Base-by-base conservation (phyloP, 352 stramenopile species). In the Lagenidium sp. region DNA sequence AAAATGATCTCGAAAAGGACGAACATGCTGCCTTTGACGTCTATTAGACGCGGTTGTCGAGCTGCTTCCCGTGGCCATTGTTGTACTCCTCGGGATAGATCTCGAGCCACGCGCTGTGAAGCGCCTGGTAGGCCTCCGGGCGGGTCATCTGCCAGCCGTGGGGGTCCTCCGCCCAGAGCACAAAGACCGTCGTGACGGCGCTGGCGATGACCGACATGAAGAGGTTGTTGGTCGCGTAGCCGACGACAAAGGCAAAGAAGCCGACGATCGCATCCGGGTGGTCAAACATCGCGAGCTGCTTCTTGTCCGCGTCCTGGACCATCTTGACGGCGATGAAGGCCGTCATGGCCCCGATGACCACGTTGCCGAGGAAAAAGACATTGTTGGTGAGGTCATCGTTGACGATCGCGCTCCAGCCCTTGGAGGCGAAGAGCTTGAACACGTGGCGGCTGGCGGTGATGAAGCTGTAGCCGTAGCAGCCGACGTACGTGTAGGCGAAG, bases 401-500 rank as follows among this genome's bases (percentile, higher is more conserved):
- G 28, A 95, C 78, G 21, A 95, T 91, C 36, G 81, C 79, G 25
- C 63, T 93, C 82, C 82, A 95, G 29, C 84, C 84, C 35, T 85
- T 87, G 44, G 36, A 60, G 7, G 49, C 63, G 42, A 95, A 93
- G 15, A 95, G 54, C 43, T 91, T 64, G 51, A 82, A 87, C 11
- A 94, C 80, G 52, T 80, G 64, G 12, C 60, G 63, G 43, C 84
- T 86, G 15, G 78, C 72, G 1, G 68, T 82, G 24, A 91, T 54
- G 53, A 94, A 95, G 40, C 62, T 80, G 55, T 91, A 94, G 37
- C 77, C 81, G 46, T 95, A 94, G 53, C 74, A 76, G 6, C 82
- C 84, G 11, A 95, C 76, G 63, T 94, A 95, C 41, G 74, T 57
- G 63, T 78, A 95, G 10, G 84, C 94, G 36, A 84, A 94, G 34